Evolutionary conservation across 768 basidiomycete genomes (phyloP), one percentile per base, ranked within the genome.

Genomic region (Trametes punicea): DNA sequence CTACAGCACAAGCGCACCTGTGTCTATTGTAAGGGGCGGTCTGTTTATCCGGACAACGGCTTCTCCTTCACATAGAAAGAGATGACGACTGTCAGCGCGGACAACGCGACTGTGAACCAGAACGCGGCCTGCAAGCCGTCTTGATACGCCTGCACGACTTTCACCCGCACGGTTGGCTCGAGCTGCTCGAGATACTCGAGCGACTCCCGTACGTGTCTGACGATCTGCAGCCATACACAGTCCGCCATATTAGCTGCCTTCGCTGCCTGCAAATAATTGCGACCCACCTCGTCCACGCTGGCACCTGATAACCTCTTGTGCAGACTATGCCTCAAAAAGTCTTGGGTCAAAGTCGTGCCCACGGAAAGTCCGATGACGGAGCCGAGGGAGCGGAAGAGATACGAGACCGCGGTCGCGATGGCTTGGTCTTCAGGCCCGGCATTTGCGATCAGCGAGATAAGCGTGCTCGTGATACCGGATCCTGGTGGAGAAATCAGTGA

Each of bases 331-430:
- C 82, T 74, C 13, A 87, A 71, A 0, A 74, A 74, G 36, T 73
- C 69, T 64, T 85, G 83, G 0, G 82, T 69, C n/a, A 85, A 62
- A 0, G 83, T 79, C 49, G 81, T 83, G 4, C 79, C 79, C 0
- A 81, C 66, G 0, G 83, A 82, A 1, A 85, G 62, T 1, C 82
- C 81, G 21, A 84, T 68, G 7, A 85, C 81, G 1, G 76, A 77
- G 2, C 84, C 84, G 11, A 85, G 65, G 2, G 83, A 84, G 31
- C 84, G 81, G 73, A 85, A 85, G 31, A 87, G 81, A 65, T 84
- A 85, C 0, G 82, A 84, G 1, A 81, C 84, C 33, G 83, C 83
- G 9, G 83, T 87, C 1, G 83, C 83, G 34, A 85, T 80, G 7
- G 84, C 85, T 63, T 85, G 83, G 62, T 85, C 81, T 30, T 70